Conservation (phyloP, 1,284 basidiomycete genomes). For the Pascua sp. region DNA sequence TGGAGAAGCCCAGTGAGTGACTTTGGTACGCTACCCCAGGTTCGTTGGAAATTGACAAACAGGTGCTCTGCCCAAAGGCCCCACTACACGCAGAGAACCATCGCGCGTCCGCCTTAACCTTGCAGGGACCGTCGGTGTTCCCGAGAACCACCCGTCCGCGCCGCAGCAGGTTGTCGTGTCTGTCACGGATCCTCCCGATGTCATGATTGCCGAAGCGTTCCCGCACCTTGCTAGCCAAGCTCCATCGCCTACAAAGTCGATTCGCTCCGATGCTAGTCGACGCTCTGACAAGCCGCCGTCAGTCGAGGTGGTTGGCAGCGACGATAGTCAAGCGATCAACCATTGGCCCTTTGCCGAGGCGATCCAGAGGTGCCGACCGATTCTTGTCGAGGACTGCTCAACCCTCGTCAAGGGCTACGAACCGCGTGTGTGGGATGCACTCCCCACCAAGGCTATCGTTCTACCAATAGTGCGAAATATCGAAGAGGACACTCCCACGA, state of each 20-base stretch:
- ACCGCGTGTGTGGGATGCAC: constrained; percentile 44
- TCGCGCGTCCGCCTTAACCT: constrained; percentile 3
- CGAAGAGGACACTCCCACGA: constrained; percentile 36
- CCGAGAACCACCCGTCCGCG: constrained; percentile 34
- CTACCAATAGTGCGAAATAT: constrained; percentile 46
- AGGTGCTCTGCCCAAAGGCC: background rate
- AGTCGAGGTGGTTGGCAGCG: background rate
- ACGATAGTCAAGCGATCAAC: background rate
- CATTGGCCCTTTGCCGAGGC: constrained; percentile 44
- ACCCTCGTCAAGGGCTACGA: constrained; percentile 36
- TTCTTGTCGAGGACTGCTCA: constrained; percentile 44
- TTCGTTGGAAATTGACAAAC: background rate
- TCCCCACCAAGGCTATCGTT: constrained; percentile 46
- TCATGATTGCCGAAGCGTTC: constrained; percentile 12
- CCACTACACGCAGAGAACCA: background rate
- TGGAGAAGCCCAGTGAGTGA: constrained; percentile 22
- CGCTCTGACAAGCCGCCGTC: constrained; percentile 4
- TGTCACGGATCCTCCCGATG: background rate
- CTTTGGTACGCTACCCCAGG: too few species aligned
- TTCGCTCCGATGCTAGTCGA: background rate
- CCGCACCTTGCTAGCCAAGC: background rate
- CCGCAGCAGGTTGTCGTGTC: constrained; percentile 11
- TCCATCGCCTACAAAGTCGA: background rate
- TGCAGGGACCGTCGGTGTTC: constrained; percentile 41
- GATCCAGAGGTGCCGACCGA: constrained; percentile 25